These are phyloP conservation scores for Hypholoma fasciculare DNA, from an alignment of 768 basidiomycete genomes.

Conservation along the genomic window DNA sequence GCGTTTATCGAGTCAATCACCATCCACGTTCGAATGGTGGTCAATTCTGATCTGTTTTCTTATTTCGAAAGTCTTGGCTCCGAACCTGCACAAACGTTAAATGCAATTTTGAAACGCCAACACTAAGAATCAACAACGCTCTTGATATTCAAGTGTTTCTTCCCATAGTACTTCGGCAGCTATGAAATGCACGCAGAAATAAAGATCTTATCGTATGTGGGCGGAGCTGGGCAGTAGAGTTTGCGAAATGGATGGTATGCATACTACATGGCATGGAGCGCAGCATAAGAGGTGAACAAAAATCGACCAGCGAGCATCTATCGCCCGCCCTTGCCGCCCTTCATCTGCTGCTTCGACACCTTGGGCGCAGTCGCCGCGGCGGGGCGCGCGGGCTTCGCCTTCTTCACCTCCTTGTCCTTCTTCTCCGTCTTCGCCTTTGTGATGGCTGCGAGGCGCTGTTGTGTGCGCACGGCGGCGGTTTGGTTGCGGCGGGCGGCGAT, in stretches of 20 bases:
- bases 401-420: conserved; percentile 94
- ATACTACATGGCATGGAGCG: conserved; percentile 15
- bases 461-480: conserved; percentile 79
- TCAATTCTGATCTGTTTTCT: no score
- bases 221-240: conserved; percentile 1
- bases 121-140: no score
- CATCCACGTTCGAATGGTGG: no score
- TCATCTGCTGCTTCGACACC: conserved; percentile 96
- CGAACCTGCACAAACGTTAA: no score
- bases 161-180: no score
- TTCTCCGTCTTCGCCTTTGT: conserved; percentile 95
- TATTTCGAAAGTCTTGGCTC: no score
- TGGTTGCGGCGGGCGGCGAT: conserved; percentile 94
- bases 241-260: conserved; percentile 11
- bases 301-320: conserved; percentile 5
- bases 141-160: no score
- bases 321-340: conserved; percentile 68
- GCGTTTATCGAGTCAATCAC: conserved; percentile 6
- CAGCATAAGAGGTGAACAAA: not conserved
- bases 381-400: conserved; percentile 70
- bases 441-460: conserved; percentile 83
- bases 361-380: conserved; percentile 66
- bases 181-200: not conserved
- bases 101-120: no score
- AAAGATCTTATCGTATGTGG: not conserved